A percentile compares a stretch with the other conserved stretches of the same genome.
Conservation (phyloP, 495 filamentous ascomycete species). For the Sordaria brevicollis region DNA sequence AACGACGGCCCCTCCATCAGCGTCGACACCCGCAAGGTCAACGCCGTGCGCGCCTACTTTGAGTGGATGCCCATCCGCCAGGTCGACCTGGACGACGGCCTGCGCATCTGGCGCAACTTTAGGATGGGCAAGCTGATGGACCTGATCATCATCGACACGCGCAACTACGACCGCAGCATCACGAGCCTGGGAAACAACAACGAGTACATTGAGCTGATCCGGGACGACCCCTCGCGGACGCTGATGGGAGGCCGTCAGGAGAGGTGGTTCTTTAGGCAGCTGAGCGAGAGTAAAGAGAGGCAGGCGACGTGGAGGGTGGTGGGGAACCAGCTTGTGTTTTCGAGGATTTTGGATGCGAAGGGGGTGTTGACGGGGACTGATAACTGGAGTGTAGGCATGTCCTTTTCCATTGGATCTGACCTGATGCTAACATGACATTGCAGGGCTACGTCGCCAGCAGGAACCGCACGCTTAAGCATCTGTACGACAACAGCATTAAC, state of each 20-base stretch:
- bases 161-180: slow-evolving; percentile 49
- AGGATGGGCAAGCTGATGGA: slow-evolving; percentile 50
- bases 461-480: slow-evolving; percentile 47
- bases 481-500: slow-evolving; percentile 47
- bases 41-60: slow-evolving; percentile 57
- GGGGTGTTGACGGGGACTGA: slow-evolving; percentile 31
- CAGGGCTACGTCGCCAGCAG: slow-evolving; percentile 51
- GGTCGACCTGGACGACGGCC: slow-evolving; percentile 56
- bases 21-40: slow-evolving; percentile 57
- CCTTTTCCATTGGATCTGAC: background rate
- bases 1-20: slow-evolving; percentile 43
- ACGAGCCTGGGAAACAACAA: slow-evolving; percentile 43
- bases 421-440: slow-evolving; percentile 1
- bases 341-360: slow-evolving; percentile 22
- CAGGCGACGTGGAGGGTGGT: slow-evolving; percentile 52
- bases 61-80: slow-evolving; percentile 48
- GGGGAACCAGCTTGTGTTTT: slow-evolving; percentile 54
- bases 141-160: slow-evolving; percentile 55
- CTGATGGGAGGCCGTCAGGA: slow-evolving; percentile 56
- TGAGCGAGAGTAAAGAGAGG: slow-evolving; percentile 39
- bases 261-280: slow-evolving; percentile 50
- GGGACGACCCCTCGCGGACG: slow-evolving; percentile 45
- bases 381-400: slow-evolving; percentile 4
- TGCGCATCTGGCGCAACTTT: slow-evolving; percentile 56
- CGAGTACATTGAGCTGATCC: slow-evolving; percentile 43